phyloP scores from a whole-genome alignment of 495 filamentous ascomycete species.

The Xylaria sp. region DNA sequence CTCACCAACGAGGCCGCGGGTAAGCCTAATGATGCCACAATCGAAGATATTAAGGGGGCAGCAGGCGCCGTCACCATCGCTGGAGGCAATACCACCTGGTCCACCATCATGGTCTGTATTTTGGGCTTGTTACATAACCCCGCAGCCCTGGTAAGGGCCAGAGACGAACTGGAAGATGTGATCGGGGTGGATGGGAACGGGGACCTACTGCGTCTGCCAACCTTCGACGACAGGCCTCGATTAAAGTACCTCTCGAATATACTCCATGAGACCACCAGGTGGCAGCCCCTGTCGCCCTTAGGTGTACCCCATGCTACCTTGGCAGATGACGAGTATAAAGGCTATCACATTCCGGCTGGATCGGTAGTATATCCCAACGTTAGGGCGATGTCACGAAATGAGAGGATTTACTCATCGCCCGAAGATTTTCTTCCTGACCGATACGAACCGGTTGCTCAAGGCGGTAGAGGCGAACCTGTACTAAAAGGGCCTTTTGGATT shows the following conservation, averaged over 20 bases:
- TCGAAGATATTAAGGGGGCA: conserved; percentile 58
- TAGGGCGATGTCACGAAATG: conserved; percentile 55
- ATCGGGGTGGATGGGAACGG: conserved; percentile 48
- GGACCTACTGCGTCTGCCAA: conserved; percentile 45
- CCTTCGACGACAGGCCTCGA: conserved; percentile 55
- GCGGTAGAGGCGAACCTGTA: conserved; percentile 57
- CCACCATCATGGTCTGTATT: conserved; percentile 49
- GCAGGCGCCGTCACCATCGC: conserved; percentile 58
- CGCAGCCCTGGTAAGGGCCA: conserved; percentile 59
- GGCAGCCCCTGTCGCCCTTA: conserved; percentile 65
- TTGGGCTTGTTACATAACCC: conserved; percentile 53
- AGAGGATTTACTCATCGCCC: conserved; percentile 46
- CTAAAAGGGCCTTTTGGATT: conserved; percentile 62
- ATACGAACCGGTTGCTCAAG: conserved; percentile 50
- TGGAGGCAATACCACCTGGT: conserved; percentile 55
- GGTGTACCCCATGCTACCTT: conserved; percentile 64
- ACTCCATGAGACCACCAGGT: conserved; percentile 66
- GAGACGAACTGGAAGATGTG: conserved; percentile 64
- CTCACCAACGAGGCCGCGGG: conserved; percentile 30
- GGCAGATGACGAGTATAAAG: conserved; percentile 60
- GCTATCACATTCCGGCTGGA: conserved; percentile 53
- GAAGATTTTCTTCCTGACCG: conserved; percentile 54
- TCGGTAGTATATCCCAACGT: conserved; percentile 56
- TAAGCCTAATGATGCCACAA: conserved; percentile 45
- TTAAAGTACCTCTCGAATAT: conserved; percentile 60